These are phyloP conservation scores for Penicillium fimorum DNA, from an alignment of 495 filamentous ascomycete genomes.

Conservation along the genomic window DNA sequence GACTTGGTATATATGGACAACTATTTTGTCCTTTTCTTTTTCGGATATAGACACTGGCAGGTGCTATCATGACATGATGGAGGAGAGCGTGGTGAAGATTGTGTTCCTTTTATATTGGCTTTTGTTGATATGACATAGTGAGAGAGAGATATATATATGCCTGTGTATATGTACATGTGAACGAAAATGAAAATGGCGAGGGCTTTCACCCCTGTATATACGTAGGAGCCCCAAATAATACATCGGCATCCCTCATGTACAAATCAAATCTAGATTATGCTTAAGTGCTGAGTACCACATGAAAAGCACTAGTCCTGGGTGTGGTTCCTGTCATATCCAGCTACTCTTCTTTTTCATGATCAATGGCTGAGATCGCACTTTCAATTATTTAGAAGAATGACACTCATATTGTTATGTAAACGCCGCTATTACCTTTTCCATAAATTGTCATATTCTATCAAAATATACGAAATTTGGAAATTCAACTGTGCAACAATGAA, in stretches of 20 bases:
- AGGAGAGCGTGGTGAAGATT: neutral
- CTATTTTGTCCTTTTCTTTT: neutral
- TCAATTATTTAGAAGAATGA: neutral
- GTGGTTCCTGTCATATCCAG: neutral
- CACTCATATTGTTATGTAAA: too few species aligned
- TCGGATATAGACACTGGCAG: neutral
- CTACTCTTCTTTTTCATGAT: neutral
- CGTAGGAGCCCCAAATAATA: neutral
- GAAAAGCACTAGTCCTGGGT: neutral
- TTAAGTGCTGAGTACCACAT: too few species aligned
- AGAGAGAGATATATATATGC: neutral
- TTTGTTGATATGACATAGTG: neutral
- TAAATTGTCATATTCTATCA: too few species aligned
- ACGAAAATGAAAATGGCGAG: neutral
- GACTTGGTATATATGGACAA: neutral
- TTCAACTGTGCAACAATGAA: too few species aligned
- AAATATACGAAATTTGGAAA: too few species aligned
- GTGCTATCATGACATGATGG: neutral
- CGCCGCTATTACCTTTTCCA: too few species aligned
- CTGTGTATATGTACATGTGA: neutral
- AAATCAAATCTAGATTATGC: neutral
- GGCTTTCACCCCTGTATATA: neutral
- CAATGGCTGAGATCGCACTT: neutral
- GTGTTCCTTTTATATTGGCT: neutral
- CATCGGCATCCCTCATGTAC: neutral